Evolutionary conservation across 345 rosid species (phyloP).

Genomic region (Streptanthus diversifolius): DNA sequence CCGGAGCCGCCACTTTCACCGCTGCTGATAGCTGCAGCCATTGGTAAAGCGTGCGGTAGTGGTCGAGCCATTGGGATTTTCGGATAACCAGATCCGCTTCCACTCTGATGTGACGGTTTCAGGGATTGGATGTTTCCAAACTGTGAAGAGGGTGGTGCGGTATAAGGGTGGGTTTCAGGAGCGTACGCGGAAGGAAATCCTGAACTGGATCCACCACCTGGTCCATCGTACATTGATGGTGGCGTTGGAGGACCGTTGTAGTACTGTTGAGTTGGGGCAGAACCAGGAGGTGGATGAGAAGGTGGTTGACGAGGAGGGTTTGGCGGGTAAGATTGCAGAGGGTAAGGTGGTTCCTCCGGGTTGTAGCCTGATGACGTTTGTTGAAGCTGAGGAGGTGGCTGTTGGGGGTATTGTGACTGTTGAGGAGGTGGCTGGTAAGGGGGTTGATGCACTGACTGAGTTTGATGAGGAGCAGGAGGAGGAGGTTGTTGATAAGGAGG

Average conservation of each 20-base stretch:
- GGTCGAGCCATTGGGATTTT: slow-evolving; percentile 81
- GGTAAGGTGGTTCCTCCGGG: slow-evolving; percentile 51
- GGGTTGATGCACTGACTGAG: slow-evolving; percentile 55
- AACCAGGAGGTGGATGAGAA: slow-evolving; percentile 49
- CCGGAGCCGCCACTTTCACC: slow-evolving; percentile 49
- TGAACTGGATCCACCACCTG: slow-evolving; percentile 53
- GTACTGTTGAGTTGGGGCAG: slow-evolving; percentile 59
- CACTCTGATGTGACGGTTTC: slow-evolving; percentile 48
- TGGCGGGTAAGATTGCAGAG: slow-evolving; percentile 56
- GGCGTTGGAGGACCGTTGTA: slow-evolving; percentile 54
- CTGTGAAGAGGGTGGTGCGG: slow-evolving; percentile 57
- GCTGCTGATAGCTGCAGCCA: slow-evolving; percentile 51
- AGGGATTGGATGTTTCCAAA: slow-evolving; percentile 49
- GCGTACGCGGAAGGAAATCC: slow-evolving; percentile 64
- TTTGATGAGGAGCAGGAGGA: slow-evolving; percentile 40
- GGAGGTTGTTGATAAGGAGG: slow-evolving; percentile 55
- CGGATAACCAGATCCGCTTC: slow-evolving; percentile 53
- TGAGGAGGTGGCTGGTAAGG: slow-evolving; percentile 59
- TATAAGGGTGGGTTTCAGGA: slow-evolving; percentile 48
- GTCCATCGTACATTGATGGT: slow-evolving; percentile 52
- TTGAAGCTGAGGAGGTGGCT: slow-evolving; percentile 51
- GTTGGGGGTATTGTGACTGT: slow-evolving; percentile 64
- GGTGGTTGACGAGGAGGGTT: slow-evolving; percentile 52
- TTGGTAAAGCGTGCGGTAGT: slow-evolving; percentile 67
- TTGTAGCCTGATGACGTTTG: slow-evolving; percentile 57